phyloP scores from a whole-genome alignment of 2,329 filamentous ascomycete species.

The Thielaviopsis euricoi region DNA sequence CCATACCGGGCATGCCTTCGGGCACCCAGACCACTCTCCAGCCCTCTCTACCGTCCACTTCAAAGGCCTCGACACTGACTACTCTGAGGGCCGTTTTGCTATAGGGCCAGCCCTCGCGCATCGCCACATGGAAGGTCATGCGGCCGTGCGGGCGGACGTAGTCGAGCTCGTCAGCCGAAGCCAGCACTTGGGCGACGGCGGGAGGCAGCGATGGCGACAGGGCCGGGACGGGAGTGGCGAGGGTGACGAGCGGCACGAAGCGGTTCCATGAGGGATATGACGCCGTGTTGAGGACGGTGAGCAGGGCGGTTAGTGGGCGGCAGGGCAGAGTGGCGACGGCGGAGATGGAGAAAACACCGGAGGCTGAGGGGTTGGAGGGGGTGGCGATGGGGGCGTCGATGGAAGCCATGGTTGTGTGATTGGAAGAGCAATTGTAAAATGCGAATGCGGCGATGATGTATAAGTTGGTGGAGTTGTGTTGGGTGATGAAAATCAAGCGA shows the following conservation, averaged over 20 bases:
- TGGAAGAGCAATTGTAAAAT: too few relatives aligned
- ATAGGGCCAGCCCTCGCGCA: not conserved
- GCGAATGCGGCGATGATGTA: too few relatives aligned
- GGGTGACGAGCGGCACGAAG: not conserved
- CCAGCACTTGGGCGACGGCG: not conserved
- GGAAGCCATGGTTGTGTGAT: not conserved
- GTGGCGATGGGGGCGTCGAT: not conserved
- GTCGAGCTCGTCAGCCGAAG: not conserved
- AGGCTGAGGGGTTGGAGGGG: not conserved
- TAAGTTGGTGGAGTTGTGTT: not conserved
- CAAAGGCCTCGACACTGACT: slow-evolving; percentile 18
- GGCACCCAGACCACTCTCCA: slow-evolving; percentile 25
- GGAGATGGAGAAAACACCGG: not conserved
- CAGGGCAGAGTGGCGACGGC: not conserved
- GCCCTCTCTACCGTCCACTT: slow-evolving; percentile 18
- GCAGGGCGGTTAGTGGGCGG: not conserved
- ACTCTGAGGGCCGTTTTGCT: not conserved
- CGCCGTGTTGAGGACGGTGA: not conserved
- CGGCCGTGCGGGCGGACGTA: not conserved
- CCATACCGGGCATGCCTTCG: slow-evolving; percentile 14
- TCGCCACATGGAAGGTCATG: not conserved
- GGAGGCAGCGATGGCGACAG: not conserved
- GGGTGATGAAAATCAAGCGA: too few relatives aligned
- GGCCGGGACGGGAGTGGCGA: not conserved
- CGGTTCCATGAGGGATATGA: slow-evolving; percentile 3